Percentiles rank a stretch among this genome's conserved stretches.
These are phyloP conservation scores for Saturnispora zaruensis DNA, from an alignment of 805 yeast species.

Conservation along the genomic window DNA sequence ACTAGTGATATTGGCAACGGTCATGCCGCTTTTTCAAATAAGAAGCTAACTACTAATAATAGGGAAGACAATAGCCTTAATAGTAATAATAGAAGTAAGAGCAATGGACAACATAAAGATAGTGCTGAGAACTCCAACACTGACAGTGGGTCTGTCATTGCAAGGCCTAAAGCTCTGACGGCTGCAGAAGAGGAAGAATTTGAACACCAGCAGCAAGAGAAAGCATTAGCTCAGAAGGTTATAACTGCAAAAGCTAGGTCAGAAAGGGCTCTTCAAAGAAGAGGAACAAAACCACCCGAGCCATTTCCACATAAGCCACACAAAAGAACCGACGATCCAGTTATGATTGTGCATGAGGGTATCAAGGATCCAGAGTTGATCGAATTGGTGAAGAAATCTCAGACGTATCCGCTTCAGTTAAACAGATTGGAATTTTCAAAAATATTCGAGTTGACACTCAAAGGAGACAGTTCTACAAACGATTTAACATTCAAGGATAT, in stretches of 20 bases:
- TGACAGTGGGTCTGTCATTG: neutral
- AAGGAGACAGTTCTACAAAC: conserved; percentile 7
- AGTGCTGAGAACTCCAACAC: neutral
- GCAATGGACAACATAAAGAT: neutral
- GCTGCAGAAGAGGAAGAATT: neutral
- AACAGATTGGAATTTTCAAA: conserved; percentile 6
- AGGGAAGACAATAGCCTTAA: neutral
- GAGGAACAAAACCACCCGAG: conserved; percentile 1
- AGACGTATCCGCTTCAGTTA: neutral
- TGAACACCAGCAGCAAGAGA: neutral
- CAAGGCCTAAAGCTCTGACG: neutral
- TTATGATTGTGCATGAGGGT: conserved; percentile 1
- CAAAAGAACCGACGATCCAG: neutral
- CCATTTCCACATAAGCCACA: neutral
- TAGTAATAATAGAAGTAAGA: neutral
- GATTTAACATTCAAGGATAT: conserved; percentile 8
- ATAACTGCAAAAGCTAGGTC: conserved; percentile 1
- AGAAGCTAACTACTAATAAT: neutral
- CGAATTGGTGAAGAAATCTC: conserved; percentile 7
- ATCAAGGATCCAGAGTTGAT: conserved; percentile 4
- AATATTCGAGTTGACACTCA: conserved; percentile 6
- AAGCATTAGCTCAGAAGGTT: neutral
- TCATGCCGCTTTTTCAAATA: neutral
- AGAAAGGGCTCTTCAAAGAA: conserved; percentile 3
- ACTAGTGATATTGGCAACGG: neutral